Evolutionary conservation across 1,284 basidiomycete genomes (phyloP), one percentile per base, ranked within the genome.

Genomic region (Fistulina hepatica): DNA sequence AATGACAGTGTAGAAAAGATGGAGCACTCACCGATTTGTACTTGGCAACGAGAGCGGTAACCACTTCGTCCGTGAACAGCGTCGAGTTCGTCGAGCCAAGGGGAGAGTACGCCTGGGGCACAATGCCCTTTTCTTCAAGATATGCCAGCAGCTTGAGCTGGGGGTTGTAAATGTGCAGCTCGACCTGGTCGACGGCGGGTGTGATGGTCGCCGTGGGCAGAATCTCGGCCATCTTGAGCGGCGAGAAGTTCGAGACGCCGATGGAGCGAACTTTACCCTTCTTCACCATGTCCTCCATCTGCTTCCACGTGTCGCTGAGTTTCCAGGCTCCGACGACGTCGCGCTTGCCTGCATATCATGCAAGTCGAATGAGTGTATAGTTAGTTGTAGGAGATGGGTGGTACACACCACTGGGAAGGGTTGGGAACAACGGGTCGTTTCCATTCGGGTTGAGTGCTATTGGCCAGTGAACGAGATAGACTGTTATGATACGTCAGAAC

Each of bases 381-480:
- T n/a, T n/a, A n/a, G n/a, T n/a, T n/a, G n/a, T n/a, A n/a, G n/a
- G n/a, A n/a, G n/a, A n/a, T n/a, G n/a, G n/a, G n/a, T n/a, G n/a
- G n/a, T n/a, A n/a, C n/a, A n/a, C n/a, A 23, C 84, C 84, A 58
- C 81, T 72, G 0, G 74, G 69, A 37, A 69, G 75, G 13, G 63
- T 71, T 8, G 81, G 84, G 59, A 86, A 71, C 32, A 71, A 54
- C 9, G 71, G 73, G 57, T 85, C 73, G 54, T 81, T 83, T 11
- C 81, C 85, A 25, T 77, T 73, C 6, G 76, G 73, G 53, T 82
- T 81, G 47, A 89, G 56, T 17, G 80, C 65, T 24, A 90, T 64
- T 2, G 88, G 88, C 86, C 88, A 90, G 60, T 90, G 85, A 33
- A 90, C 61, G 33, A 88, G 71, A 53, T 81, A 80, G 37, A 83